These are phyloP conservation scores for Phaffomyces opuntiae DNA, from an alignment of 805 yeast genomes.

Conservation along the genomic window DNA sequence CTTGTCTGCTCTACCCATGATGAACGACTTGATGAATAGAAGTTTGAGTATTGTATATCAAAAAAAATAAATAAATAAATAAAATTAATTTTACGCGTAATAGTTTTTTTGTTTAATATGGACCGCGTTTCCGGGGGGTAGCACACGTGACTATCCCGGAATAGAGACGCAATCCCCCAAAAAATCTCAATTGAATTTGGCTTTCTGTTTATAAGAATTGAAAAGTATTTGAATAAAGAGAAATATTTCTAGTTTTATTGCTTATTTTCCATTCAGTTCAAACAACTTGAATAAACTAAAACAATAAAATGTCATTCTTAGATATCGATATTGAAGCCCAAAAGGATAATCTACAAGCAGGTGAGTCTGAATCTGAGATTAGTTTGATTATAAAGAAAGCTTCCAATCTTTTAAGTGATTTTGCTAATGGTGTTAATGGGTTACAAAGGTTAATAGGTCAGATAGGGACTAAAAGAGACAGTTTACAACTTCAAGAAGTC, in stretches of 20 bases:
- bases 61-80: neutral
- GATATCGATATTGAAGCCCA: conserved; percentile 27
- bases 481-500: conserved; percentile 27
- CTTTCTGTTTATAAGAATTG: no score
- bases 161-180: neutral
- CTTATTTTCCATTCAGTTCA: no score
- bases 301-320: conserved; percentile 19
- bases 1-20: conserved; percentile 37
- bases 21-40: neutral
- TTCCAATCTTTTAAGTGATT: conserved; percentile 27
- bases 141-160: neutral
- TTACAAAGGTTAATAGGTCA: conserved; percentile 42
- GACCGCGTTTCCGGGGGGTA: neutral
- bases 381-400: conserved; percentile 19
- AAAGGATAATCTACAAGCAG: neutral
- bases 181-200: no score
- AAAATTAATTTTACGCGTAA: neutral
- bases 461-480: conserved; percentile 43
- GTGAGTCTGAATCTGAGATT: conserved; percentile 13
- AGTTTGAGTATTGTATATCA: neutral
- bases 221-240: no score
- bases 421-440: conserved; percentile 42
- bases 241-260: no score
- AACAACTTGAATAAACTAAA: no score
- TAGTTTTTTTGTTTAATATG: neutral